Base-by-base conservation (phyloP, 805 yeast species). In the Tetrapisispora fleetii region DNA sequence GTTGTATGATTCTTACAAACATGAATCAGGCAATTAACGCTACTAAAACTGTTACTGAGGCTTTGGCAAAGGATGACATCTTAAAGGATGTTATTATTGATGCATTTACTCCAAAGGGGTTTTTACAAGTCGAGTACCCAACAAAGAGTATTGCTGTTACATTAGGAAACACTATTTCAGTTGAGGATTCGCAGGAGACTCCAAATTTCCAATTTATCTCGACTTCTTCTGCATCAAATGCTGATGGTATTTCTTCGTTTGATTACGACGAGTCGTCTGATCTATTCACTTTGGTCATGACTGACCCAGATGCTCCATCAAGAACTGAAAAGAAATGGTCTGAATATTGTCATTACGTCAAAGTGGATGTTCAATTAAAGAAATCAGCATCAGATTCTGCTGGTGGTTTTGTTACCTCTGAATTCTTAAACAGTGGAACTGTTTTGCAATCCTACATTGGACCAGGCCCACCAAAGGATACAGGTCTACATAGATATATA, bases 281-380 rank as follows among this genome's bases (percentile, higher is more conserved):
- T 37, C 83, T 74, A 45, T 89, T 84, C 68, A 79, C 93, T 11
- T 68, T 90, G 54, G 85, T 85, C 2, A 56, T 89, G 54, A 90
- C 96, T 8, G 96, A 89, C 65, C 97, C 97, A 1, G 96, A 89
- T 70, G 96, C 96, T 8, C 97, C 97, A 14, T 77, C 89, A 3
- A 76, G 80, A 56, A 74, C 77, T 2, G 96, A 89, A 64, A 79
- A 82, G 60, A 86, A 81, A 62, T 88, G 95, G 95, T 82, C 93
- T 2, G 95, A 89, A 66, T 89, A 73, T 63, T 80, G 84, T 47
- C 97, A 89, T 68, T 86, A 78, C 74, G 70, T 89, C 37, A 68
- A 73, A 32, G 67, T 79, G 2, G 81, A 82, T 55, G 50, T 62
- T 36, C 54, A 54, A 47, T 44, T 62, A 21, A 40, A 52, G 17